A percentile compares a stretch with the other conserved stretches of the same genome.
These are phyloP conservation scores for Aspergillus sp. DNA, from an alignment of 2,329 filamentous ascomycete genomes.

Conservation along the genomic window DNA sequence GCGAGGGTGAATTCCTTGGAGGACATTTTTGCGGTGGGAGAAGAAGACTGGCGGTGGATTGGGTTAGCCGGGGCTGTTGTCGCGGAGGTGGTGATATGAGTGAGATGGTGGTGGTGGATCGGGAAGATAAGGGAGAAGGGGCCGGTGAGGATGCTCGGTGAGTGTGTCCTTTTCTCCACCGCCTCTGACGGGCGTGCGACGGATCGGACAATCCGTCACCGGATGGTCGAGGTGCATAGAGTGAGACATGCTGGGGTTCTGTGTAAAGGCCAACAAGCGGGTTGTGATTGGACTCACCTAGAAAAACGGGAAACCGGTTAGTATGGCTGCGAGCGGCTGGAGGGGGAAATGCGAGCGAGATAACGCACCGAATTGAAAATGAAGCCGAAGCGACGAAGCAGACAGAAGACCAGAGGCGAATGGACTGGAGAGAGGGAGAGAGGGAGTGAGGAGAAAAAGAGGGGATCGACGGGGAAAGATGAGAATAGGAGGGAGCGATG, in stretches of 20 bases:
- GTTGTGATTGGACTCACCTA: conserved; percentile 4
- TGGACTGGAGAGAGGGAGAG: conserved; percentile 7
- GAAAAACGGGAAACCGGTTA: background rate
- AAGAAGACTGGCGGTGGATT: background rate
- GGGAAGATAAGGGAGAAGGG: too few relatives aligned
- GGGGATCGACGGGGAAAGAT: conserved; percentile 6
- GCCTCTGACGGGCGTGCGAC: too few relatives aligned
- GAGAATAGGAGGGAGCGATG: conserved; percentile 7
- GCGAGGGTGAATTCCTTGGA: conserved; percentile 68
- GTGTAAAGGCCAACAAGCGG: background rate
- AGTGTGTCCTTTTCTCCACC: too few relatives aligned
- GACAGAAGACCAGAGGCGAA: conserved; percentile 1
- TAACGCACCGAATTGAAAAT: background rate
- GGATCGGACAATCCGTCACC: too few relatives aligned
- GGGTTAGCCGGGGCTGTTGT: conserved; percentile 1
- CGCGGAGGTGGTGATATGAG: too few relatives aligned
- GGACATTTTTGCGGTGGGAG: conserved; percentile 46
- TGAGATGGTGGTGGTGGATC: too few relatives aligned
- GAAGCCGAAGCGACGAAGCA: background rate
- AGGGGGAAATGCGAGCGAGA: too few relatives aligned
- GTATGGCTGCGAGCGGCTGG: conserved; percentile 2
- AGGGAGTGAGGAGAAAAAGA: conserved; percentile 6
- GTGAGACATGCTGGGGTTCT: background rate
- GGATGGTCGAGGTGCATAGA: background rate
- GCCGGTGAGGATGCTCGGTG: too few relatives aligned